These are phyloP conservation scores for Cicer arietinum DNA, from an alignment of 306 rosid genomes.

Conservation along the genomic window DNA sequence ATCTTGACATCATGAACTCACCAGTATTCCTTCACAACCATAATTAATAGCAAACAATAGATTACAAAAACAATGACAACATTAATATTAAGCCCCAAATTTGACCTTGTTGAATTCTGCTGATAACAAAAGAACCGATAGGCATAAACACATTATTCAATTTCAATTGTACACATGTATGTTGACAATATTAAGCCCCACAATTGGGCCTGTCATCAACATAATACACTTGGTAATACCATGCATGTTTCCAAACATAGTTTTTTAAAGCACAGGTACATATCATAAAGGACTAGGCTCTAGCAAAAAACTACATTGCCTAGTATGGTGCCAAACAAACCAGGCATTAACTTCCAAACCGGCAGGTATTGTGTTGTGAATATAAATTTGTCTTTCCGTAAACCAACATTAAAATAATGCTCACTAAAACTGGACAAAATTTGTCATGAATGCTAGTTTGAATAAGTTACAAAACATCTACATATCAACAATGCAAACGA, in stretches of 20 bases:
- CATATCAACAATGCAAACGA: constrained; percentile 36
- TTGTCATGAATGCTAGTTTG: constrained; percentile 31
- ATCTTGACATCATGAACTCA: constrained; percentile 99
- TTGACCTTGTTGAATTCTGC: constrained; percentile 15
- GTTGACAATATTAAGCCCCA: constrained; percentile 26
- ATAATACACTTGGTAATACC: background rate
- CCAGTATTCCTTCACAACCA: constrained; percentile 86
- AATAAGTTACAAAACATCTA: constrained; percentile 19
- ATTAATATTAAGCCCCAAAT: background rate
- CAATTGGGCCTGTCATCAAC: constrained; percentile 1
- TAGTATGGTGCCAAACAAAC: constrained; percentile 25
- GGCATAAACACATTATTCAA: constrained; percentile 5
- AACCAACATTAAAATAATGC: constrained; percentile 17
- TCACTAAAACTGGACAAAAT: background rate
- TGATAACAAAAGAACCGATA: constrained; percentile 13
- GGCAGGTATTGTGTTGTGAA: background rate
- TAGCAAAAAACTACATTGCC: background rate
- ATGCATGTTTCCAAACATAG: constrained; percentile 10
- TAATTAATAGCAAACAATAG: constrained; percentile 35
- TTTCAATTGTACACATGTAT: background rate
- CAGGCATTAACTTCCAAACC: constrained; percentile 31
- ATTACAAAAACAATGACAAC: constrained; percentile 27
- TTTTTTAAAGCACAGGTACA: constrained; percentile 6
- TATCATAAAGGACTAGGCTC: background rate
- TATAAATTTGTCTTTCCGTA: background rate